Evolutionary conservation across 2,329 filamentous ascomycete species (phyloP).

Genomic region (Aspergillus glaucus): DNA sequence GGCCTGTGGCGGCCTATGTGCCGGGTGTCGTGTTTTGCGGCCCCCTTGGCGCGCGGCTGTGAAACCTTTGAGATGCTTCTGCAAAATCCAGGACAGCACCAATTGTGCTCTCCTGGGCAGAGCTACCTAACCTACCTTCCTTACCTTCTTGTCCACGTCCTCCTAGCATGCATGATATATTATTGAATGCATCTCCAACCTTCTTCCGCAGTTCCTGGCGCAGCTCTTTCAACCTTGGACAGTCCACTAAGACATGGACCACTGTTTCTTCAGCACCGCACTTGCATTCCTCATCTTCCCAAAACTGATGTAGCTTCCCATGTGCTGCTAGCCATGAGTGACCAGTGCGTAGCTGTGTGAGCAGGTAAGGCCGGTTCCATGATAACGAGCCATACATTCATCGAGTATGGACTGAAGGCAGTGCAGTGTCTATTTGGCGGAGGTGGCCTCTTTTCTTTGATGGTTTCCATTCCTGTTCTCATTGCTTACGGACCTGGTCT

Average conservation of each 20-base stretch:
- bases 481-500: conserved; percentile 2
- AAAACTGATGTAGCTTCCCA: conserved; percentile 5
- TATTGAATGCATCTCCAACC: conserved; percentile 14
- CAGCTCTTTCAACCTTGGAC: conserved; percentile 4
- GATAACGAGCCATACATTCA: conserved; percentile 11
- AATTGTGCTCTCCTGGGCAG: conserved; percentile 3
- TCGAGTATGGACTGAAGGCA: conserved; percentile 4
- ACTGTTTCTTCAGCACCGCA: conserved; percentile 15
- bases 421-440: conserved; percentile 2
- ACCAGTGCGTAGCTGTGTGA: conserved; percentile 14
- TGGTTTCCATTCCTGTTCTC: conserved; percentile 9
- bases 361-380: conserved; percentile 12
- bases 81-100: conserved; percentile 11
- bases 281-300: conserved; percentile 10
- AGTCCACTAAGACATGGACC: not conserved
- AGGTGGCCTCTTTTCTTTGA: conserved; percentile 9
- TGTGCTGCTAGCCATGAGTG: conserved; percentile 16
- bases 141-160: conserved; percentile 10
- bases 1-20: not conserved
- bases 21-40: conserved; percentile 9
- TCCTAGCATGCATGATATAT: conserved; percentile 17
- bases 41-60: conserved; percentile 13
- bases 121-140: conserved; percentile 7
- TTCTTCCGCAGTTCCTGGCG: conserved; percentile 11
- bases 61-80: conserved; percentile 15